Base-by-base conservation (phyloP, 345 rosid genomes). In the Alliaria petiolata region DNA sequence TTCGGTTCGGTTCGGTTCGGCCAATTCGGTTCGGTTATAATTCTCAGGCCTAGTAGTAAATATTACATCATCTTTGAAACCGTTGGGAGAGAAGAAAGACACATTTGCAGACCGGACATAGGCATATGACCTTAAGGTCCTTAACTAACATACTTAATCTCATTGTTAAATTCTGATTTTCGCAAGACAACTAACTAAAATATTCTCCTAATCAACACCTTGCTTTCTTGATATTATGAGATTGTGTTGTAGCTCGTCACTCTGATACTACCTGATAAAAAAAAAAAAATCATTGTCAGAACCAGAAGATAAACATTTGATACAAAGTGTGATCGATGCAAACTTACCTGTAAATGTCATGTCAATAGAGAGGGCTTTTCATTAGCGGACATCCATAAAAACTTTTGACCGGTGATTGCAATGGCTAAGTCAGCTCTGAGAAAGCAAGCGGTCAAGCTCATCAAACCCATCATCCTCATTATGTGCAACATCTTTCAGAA, bases 381-480 rank as follows among this genome's bases (percentile, higher is more conserved):
- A 7, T 33, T 40, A 0, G 42, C 25, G 15, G 16, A n/a, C n/a
- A n/a, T n/a, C n/a, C n/a, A n/a, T n/a, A n/a, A n/a, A n/a, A n/a
- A n/a, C n/a, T n/a, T n/a, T n/a, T n/a, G n/a, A n/a, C 68, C 79
- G 2, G 43, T 36, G 71, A 45, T 36, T 73, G n/a, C 53, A 73
- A 31, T 66, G 71, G 53, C 72, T 20, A 14, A 15, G 12, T 61
- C 52, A 65, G n/a, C 53, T 19, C 31, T 56, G 14, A 26, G 25
- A 55, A 36, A 88, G 79, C 55, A 86, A 66, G 42, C 60, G 70
- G 39, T 85, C 84, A 43, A 83, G 61, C 72, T 83, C 84, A 43
- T 70, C 79, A 10, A 84, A 84, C 35, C 75, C 76, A 13, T 74
- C 84, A 46, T 54, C 65, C 22, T 26, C 70, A 10, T 46, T 70